Conservation (phyloP, 2,329 filamentous ascomycete species). For the Calonectria honghensis region DNA sequence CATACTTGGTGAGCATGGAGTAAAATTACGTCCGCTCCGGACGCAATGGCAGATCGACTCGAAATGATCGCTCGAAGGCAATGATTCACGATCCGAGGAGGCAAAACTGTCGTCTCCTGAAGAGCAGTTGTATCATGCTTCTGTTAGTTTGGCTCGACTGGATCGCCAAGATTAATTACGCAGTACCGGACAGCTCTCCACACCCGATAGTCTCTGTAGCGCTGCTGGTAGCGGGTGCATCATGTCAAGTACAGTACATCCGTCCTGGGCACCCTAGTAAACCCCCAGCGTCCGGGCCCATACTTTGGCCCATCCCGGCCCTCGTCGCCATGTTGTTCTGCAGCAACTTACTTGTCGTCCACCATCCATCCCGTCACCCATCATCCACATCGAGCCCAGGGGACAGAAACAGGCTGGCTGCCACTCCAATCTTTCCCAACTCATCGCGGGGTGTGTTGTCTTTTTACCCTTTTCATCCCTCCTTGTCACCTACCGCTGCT, state of each 20-base stretch:
- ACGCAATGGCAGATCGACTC: neutral
- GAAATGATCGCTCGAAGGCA: neutral
- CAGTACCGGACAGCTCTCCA: slow-evolving; percentile 37
- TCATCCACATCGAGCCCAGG: slow-evolving; percentile 42
- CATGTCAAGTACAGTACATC: slow-evolving; percentile 33
- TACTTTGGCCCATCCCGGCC: slow-evolving; percentile 42
- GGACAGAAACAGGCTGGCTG: slow-evolving; percentile 39
- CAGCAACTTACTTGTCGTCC: slow-evolving; percentile 32
- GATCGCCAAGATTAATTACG: slow-evolving; percentile 38
- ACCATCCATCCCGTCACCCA: slow-evolving; percentile 48
- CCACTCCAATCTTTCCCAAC: slow-evolving; percentile 50
- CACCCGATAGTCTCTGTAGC: slow-evolving; percentile 21
- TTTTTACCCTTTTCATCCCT: slow-evolving; percentile 24
- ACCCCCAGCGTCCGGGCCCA: slow-evolving; percentile 45
- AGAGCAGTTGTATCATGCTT: slow-evolving; percentile 13
- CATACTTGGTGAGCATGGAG: neutral
- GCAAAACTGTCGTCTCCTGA: slow-evolving; percentile 2
- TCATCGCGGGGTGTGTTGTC: slow-evolving; percentile 44
- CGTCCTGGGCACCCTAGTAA: slow-evolving; percentile 39
- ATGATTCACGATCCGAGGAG: neutral
- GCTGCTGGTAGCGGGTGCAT: slow-evolving; percentile 23
- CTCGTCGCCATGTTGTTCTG: slow-evolving; percentile 45
- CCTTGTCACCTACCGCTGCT: slow-evolving; percentile 5
- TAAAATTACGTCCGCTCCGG: neutral
- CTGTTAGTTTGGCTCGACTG: slow-evolving; percentile 16